These are phyloP conservation scores for Geotrichum cucujoidarum DNA, from an alignment of 1,139 yeast species.

Conservation along the genomic window DNA sequence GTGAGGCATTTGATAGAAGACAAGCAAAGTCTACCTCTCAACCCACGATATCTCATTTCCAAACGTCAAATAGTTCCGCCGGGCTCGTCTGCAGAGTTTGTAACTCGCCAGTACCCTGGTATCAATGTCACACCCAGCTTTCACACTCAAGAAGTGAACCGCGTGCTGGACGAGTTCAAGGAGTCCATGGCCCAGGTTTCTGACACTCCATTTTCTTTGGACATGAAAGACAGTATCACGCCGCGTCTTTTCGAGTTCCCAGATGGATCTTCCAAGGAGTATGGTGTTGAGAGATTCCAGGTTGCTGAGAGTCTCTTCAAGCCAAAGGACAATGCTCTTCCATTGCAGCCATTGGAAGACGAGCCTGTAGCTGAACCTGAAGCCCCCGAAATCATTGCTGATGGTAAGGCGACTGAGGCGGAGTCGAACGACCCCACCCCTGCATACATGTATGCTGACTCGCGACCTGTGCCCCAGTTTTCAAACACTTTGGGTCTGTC, in stretches of 20 bases:
- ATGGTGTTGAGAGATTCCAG: slow-evolving; percentile 58
- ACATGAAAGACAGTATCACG: slow-evolving; percentile 16
- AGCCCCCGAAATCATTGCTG: slow-evolving; percentile 21
- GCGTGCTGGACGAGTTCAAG: slow-evolving; percentile 54
- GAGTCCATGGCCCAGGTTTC: slow-evolving; percentile 50
- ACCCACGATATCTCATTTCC: slow-evolving; percentile 36
- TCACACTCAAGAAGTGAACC: slow-evolving; percentile 29
- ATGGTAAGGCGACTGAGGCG: slow-evolving; percentile 13
- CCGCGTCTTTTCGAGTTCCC: slow-evolving; percentile 74
- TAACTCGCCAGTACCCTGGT: slow-evolving; percentile 37
- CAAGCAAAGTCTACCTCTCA: slow-evolving; percentile 21
- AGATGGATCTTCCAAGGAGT: slow-evolving; percentile 52
- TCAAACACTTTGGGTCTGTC: slow-evolving; percentile 50
- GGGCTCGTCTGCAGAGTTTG: slow-evolving; percentile 29
- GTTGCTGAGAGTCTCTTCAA: slow-evolving; percentile 73
- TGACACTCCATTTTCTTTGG: slow-evolving; percentile 40
- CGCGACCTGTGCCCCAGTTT: slow-evolving; percentile 18
- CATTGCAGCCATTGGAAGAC: slow-evolving; percentile 18
- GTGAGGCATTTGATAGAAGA: slow-evolving; percentile 27
- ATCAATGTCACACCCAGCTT: slow-evolving; percentile 30
- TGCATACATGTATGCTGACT: slow-evolving; percentile 19
- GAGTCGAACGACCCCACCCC: slow-evolving; percentile 17
- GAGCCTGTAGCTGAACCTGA: slow-evolving; percentile 19
- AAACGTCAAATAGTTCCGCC: slow-evolving; percentile 30
- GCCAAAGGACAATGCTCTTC: slow-evolving; percentile 24